Evolutionary conservation across 2,329 filamentous ascomycete species (phyloP).

Genomic region (Cordyceps militaris): DNA sequence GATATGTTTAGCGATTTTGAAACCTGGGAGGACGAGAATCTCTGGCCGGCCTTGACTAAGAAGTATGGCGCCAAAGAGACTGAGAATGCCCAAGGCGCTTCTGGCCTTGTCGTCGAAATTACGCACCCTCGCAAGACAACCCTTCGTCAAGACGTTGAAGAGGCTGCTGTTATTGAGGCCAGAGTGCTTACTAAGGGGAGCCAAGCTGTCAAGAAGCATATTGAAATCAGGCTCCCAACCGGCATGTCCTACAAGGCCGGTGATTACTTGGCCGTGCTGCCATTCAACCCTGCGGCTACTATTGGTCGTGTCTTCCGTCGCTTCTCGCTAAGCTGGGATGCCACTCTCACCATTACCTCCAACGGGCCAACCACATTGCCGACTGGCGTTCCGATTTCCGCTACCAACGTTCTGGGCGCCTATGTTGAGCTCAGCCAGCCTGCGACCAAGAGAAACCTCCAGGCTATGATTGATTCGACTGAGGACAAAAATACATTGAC

Average conservation of each 20-base stretch:
- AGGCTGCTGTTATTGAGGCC: constrained; percentile 51
- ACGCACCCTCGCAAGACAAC: constrained; percentile 47
- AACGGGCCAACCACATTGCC: constrained; percentile 47
- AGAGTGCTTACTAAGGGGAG: constrained; percentile 40
- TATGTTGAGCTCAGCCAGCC: constrained; percentile 70
- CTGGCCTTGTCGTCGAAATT: constrained; percentile 39
- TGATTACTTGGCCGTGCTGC: constrained; percentile 69
- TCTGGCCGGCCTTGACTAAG: constrained; percentile 43
- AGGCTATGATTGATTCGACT: constrained; percentile 40
- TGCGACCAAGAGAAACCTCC: constrained; percentile 54
- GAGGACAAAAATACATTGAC: constrained; percentile 36
- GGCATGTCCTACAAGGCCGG: constrained; percentile 62
- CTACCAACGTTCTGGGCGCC: constrained; percentile 55
- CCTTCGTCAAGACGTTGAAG: constrained; percentile 56
- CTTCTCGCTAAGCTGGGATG: constrained; percentile 64
- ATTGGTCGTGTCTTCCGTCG: constrained; percentile 57
- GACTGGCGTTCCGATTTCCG: constrained; percentile 49
- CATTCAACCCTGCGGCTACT: constrained; percentile 57
- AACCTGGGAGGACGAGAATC: constrained; percentile 53
- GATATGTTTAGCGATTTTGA: constrained; percentile 65
- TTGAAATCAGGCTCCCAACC: constrained; percentile 61
- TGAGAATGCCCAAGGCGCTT: constrained; percentile 7
- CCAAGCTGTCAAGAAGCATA: constrained; percentile 53
- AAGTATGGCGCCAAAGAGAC: constrained; percentile 32
- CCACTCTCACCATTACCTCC: constrained; percentile 54